phyloP scores from a whole-genome alignment of 345 rosid species.

The Chamaenerion angustifolium region DNA sequence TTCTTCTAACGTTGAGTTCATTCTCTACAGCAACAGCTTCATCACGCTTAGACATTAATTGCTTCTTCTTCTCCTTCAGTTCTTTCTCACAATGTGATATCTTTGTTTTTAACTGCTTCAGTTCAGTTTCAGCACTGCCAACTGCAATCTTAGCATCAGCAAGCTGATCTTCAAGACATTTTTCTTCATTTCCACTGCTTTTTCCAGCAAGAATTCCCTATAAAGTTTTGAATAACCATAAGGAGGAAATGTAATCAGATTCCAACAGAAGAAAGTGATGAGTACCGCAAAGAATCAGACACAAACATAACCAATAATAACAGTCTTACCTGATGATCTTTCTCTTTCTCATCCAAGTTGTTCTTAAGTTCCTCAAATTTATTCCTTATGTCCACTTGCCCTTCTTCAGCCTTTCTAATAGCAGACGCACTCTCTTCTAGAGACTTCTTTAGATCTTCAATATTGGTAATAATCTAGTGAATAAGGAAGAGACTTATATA shows the following conservation, averaged over 20 bases:
- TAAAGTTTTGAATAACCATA: constrained; percentile 1
- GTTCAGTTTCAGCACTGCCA: constrained; percentile 79
- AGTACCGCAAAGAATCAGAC: neutral
- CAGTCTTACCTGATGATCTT: constrained; percentile 66
- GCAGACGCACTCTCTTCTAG: constrained; percentile 59
- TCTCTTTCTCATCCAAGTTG: constrained; percentile 63
- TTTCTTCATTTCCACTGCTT: constrained; percentile 85
- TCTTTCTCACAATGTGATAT: constrained; percentile 74
- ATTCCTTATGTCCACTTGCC: constrained; percentile 60
- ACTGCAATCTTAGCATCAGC: constrained; percentile 82
- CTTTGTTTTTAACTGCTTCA: constrained; percentile 76
- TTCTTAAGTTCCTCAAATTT: constrained; percentile 57
- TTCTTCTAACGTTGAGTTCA: constrained; percentile 52
- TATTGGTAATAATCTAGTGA: constrained; percentile 42
- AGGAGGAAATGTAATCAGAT: constrained; percentile 4
- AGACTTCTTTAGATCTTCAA: constrained; percentile 71
- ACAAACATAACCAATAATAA: neutral
- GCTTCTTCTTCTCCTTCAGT: constrained; percentile 60
- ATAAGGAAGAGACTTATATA: constrained; percentile 12
- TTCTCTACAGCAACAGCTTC: constrained; percentile 70
- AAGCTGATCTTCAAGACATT: constrained; percentile 95
- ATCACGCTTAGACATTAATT: constrained; percentile 56
- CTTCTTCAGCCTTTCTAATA: constrained; percentile 69
- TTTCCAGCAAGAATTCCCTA: constrained; percentile 95
- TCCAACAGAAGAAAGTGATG: neutral